phyloP scores from a whole-genome alignment of 345 rosid genomes.

The Eucalyptus shirleyi region DNA sequence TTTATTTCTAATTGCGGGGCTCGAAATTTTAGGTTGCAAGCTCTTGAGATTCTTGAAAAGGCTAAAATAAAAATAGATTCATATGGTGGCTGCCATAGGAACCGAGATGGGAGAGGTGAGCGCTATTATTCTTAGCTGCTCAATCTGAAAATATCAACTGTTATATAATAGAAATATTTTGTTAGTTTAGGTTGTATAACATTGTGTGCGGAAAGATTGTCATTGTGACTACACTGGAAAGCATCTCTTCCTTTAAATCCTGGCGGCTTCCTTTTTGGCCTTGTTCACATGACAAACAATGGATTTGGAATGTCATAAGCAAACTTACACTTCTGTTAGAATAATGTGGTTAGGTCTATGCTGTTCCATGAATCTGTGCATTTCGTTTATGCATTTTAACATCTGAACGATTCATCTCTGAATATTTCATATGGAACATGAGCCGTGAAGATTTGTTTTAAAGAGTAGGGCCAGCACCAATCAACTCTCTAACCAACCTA shows the following conservation, averaged over 20 bases:
- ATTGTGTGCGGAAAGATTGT: neutral
- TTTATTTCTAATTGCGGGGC: slow-evolving; percentile 96
- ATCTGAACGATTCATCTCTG: neutral
- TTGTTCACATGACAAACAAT: neutral
- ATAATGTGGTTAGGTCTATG: neutral
- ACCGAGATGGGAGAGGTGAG: slow-evolving; percentile 68
- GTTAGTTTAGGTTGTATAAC: neutral
- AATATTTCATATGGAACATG: neutral
- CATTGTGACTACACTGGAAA: neutral
- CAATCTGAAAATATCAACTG: neutral
- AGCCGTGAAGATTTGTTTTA: neutral
- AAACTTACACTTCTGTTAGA: neutral
- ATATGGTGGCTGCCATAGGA: slow-evolving; percentile 84
- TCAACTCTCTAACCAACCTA: neutral
- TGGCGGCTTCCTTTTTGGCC: neutral
- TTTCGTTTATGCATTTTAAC: neutral
- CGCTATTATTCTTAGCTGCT: neutral
- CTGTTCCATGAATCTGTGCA: neutral
- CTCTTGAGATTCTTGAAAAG: slow-evolving; percentile 61
- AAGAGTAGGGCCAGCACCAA: neutral
- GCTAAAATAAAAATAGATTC: slow-evolving; percentile 60
- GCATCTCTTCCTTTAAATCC: neutral
- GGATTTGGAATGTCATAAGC: neutral
- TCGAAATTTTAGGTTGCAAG: slow-evolving; percentile 82
- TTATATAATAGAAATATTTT: neutral